Conservation (phyloP, 1,139 yeast species). For the Nakaseomyces bracarensis region DNA sequence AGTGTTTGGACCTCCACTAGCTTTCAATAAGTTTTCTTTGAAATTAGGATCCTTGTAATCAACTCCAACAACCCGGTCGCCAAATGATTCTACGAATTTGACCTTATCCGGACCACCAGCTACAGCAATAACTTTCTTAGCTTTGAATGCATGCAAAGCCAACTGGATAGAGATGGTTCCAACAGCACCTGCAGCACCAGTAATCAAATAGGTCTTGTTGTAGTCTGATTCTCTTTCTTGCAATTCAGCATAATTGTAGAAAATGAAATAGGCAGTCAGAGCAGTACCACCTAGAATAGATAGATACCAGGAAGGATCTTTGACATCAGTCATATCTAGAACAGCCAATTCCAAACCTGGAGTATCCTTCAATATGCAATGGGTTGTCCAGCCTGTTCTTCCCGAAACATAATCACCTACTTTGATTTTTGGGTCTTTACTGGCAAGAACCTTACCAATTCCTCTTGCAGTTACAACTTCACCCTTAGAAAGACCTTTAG, state of each 20-base stretch:
- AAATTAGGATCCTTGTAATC: conserved; percentile 47
- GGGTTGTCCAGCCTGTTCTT: conserved; percentile 38
- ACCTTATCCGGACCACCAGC: conserved; percentile 56
- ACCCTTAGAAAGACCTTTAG: conserved; percentile 41
- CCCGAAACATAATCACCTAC: conserved; percentile 41
- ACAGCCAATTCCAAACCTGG: conserved; percentile 15
- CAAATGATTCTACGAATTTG: conserved; percentile 46
- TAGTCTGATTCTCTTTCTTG: conserved; percentile 30
- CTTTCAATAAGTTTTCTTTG: conserved; percentile 37
- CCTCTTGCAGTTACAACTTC: conserved; percentile 45
- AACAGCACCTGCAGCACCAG: conserved; percentile 68
- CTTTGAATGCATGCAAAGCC: conserved; percentile 47
- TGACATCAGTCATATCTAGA: conserved; percentile 30
- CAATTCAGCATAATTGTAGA: conserved; percentile 39
- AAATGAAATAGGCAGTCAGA: conserved; percentile 55
- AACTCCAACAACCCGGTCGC: conserved; percentile 45
- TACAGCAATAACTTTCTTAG: conserved; percentile 52
- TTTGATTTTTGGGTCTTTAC: conserved; percentile 35
- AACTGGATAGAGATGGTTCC: conserved; percentile 56
- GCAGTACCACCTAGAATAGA: conserved; percentile 51
- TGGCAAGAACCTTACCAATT: conserved; percentile 41
- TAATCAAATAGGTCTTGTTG: conserved; percentile 41
- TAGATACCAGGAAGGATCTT: conserved; percentile 33
- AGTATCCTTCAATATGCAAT: conserved; percentile 29
- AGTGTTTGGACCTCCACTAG: conserved; percentile 39